Base-by-base conservation (phyloP, 495 filamentous ascomycete genomes). In the Letharia columbiana region DNA sequence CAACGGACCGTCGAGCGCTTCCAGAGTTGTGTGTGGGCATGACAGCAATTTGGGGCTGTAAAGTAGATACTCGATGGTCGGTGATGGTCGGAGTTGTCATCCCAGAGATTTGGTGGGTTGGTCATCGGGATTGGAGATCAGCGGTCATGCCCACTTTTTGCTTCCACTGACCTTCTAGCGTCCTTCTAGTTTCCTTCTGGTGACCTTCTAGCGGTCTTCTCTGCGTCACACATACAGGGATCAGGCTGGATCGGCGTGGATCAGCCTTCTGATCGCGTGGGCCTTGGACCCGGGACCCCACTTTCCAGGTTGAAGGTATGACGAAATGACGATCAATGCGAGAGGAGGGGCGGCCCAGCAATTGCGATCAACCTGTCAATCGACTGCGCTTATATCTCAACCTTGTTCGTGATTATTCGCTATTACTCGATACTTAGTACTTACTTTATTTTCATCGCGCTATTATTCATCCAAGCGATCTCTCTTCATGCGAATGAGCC, bases 101-200 rank as follows among this genome's bases (percentile, higher is more conserved):
- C 3, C n/a, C 3, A 8, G 12, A 28, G 12, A 28, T 52, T 52
- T 20, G 20, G 49, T 5, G 8, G 10, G 28, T 10, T 52, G 5
- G 49, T 28, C 49, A 52, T 52, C 49, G 9, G 49, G 23, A 10
- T 54, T 31, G 28, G 4, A 31, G 50, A 54, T 54, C 50, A 33
- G 28, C 50, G 17, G 10, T 1, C 4, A 4, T 31, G 2, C 33
- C 50, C 50, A 54, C 50, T 54, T 54, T 54, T 33, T 54, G 28
- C 9, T 54, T 54, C 50, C 50, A 54, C 49, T 0, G 28, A 54
- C 50, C 50, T 54, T 54, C 50, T 54, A 54, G 50, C 50, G 50
- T 8, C 4, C 5, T 54, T 54, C 23, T 28, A 28, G 23, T 28
- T 28, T 28, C 23, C 23, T 28, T 28, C 23, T 28, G 23, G 23